Evolutionary conservation across 148 eudicot species (phyloP).

Genomic region (Amaranthus hypochondriacus): DNA sequence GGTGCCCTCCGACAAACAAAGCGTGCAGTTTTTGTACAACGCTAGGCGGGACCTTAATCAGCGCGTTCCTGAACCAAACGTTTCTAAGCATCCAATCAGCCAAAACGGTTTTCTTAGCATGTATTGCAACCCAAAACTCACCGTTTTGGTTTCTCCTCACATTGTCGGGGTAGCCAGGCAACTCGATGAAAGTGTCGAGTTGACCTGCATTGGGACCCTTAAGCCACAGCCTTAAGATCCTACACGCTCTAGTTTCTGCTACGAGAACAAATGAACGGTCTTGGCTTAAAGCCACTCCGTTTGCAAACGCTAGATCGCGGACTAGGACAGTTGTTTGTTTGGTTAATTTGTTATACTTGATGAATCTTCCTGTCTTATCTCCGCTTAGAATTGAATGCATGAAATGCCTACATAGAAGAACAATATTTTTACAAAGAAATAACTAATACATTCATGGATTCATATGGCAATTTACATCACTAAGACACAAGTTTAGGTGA

Average conservation of each 20-base stretch:
- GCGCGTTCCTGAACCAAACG: conserved; percentile 45
- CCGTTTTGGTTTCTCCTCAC: conserved; percentile 48
- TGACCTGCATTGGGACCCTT: conserved; percentile 53
- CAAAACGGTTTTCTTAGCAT: conserved; percentile 44
- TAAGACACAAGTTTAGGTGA: not conserved
- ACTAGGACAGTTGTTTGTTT: conserved; percentile 48
- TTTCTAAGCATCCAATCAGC: conserved; percentile 45
- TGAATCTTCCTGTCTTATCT: conserved; percentile 75
- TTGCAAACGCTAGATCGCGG: conserved; percentile 62
- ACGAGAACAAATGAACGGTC: conserved; percentile 57
- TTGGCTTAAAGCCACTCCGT: conserved; percentile 69
- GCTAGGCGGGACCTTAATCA: conserved; percentile 44
- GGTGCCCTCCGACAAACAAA: conserved; percentile 56
- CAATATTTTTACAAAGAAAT: no score
- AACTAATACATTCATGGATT: not conserved
- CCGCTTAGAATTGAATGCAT: conserved; percentile 39
- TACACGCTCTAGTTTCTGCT: conserved; percentile 49
- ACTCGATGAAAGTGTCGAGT: conserved; percentile 43
- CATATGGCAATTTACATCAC: not conserved
- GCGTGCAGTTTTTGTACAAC: conserved; percentile 46
- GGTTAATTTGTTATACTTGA: conserved; percentile 52
- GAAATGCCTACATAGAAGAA: conserved; percentile 44
- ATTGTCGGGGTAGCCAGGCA: conserved; percentile 70
- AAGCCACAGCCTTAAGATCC: conserved; percentile 61
- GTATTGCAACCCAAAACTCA: conserved; percentile 80